These are phyloP conservation scores for Ceratocystis alfenasii DNA, from an alignment of 2,329 filamentous ascomycete species.

Conservation along the genomic window DNA sequence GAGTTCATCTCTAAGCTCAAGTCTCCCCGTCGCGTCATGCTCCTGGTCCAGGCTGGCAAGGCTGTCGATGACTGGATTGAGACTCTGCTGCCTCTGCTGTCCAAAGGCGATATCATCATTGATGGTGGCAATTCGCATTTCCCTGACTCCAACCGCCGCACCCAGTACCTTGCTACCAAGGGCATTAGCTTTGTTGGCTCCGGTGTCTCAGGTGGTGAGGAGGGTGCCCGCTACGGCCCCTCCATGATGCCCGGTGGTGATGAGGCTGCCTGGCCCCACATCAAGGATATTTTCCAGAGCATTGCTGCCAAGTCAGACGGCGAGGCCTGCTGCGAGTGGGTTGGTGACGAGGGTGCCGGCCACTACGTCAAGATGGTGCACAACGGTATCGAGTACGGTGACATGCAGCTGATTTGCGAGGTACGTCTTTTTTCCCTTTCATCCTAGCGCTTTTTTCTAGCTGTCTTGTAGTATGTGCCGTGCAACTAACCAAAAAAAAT, in stretches of 20 bases:
- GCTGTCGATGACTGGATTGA: constrained; percentile 99
- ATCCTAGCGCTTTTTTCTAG: neutral
- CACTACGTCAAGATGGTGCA: constrained; percentile 99
- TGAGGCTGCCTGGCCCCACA: constrained; percentile 92
- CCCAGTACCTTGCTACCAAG: constrained; percentile 74
- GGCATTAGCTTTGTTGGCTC: constrained; percentile 90
- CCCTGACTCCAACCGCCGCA: constrained; percentile 96
- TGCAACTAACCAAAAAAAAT: too few species aligned
- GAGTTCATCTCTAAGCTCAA: constrained; percentile 96
- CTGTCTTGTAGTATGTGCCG: too few species aligned
- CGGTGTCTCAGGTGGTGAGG: constrained; percentile 97
- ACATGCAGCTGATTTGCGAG: constrained; percentile 99
- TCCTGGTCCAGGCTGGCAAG: constrained; percentile 96
- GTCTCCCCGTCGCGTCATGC: constrained; percentile 92
- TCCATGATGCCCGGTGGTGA: constrained; percentile 98
- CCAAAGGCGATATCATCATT: constrained; percentile 93
- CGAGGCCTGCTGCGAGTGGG: constrained; percentile 98
- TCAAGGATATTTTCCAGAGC: constrained; percentile 98
- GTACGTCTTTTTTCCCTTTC: constrained; percentile 36
- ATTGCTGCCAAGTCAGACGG: constrained; percentile 95
- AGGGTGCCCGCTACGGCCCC: constrained; percentile 94
- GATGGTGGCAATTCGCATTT: constrained; percentile 99
- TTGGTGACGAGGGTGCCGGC: constrained; percentile 96
- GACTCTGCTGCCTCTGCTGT: constrained; percentile 71
- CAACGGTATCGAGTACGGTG: constrained; percentile 99